A percentile compares a stretch with the other conserved stretches of the same genome.
Conservation (phyloP, 805 yeast genomes). For the Pichia pseudocactophila region DNA sequence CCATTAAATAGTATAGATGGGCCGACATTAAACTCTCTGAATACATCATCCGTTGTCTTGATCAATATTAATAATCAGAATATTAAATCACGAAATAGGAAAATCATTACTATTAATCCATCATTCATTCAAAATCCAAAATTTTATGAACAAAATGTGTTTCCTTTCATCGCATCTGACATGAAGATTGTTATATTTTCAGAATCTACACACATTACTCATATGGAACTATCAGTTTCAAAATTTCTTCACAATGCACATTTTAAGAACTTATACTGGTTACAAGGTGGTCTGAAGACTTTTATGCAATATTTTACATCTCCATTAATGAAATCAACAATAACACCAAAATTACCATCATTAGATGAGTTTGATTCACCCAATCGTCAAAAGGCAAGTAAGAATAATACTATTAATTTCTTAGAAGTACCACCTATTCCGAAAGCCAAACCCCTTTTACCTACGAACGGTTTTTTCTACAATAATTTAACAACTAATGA, state of each 20-base stretch:
- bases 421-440: constrained; percentile 4
- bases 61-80: constrained; percentile 5
- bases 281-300: constrained; percentile 32
- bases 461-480: too few species aligned
- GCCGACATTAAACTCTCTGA: not conserved
- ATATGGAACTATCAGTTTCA: constrained; percentile 4
- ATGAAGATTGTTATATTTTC: constrained; percentile 9
- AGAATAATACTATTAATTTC: not conserved
- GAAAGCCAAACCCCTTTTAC: not conserved
- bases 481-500: too few species aligned
- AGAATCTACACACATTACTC: constrained; percentile 1
- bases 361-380: not conserved
- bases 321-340: not conserved
- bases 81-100: constrained; percentile 3
- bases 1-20: not conserved
- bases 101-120: constrained; percentile 2
- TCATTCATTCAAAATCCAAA: not conserved
- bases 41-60: constrained; percentile 1
- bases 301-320: constrained; percentile 4
- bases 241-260: not conserved
- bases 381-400: not conserved
- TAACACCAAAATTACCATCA: constrained; percentile 6
- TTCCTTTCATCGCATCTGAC: constrained; percentile 4
- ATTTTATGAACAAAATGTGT: constrained; percentile 1
- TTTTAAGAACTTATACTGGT: constrained; percentile 9